Conservation (phyloP, 2,329 filamentous ascomycete genomes). For the Colletotrichum sp. region DNA sequence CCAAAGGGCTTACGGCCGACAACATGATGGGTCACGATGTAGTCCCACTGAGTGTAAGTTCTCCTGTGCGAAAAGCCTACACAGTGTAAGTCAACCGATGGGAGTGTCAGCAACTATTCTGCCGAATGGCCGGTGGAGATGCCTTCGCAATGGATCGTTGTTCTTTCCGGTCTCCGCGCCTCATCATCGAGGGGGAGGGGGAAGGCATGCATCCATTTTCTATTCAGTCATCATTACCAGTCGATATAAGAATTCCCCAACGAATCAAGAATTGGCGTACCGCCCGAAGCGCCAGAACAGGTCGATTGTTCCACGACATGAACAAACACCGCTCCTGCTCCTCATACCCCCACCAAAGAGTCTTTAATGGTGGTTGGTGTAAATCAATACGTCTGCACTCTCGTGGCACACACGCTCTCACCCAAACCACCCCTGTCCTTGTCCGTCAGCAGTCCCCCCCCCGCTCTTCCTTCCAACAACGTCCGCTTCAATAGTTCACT, state of each 20-base stretch:
- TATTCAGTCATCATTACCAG: neutral
- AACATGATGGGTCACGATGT: neutral
- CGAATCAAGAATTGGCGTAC: neutral
- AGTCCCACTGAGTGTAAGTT: neutral
- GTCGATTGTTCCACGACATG: neutral
- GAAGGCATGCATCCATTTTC: neutral
- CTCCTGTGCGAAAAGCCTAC: neutral
- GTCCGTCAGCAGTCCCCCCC: neutral
- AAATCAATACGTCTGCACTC: neutral
- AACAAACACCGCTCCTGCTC: neutral
- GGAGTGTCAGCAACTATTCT: neutral
- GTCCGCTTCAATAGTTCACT: neutral
- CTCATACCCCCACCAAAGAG: neutral
- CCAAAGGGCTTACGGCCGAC: neutral
- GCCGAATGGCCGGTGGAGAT: neutral
- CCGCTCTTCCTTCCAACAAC: neutral
- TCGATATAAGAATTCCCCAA: neutral
- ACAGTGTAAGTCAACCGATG: neutral
- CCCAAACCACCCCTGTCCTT: neutral
- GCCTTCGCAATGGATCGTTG: neutral
- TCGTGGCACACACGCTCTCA: neutral
- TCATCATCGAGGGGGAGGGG: neutral
- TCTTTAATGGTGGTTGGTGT: neutral
- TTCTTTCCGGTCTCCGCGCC: neutral
- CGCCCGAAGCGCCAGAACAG: neutral